Evolutionary conservation across 805 yeast species (phyloP).

Genomic region (Suhomyces tanzawaensis): DNA sequence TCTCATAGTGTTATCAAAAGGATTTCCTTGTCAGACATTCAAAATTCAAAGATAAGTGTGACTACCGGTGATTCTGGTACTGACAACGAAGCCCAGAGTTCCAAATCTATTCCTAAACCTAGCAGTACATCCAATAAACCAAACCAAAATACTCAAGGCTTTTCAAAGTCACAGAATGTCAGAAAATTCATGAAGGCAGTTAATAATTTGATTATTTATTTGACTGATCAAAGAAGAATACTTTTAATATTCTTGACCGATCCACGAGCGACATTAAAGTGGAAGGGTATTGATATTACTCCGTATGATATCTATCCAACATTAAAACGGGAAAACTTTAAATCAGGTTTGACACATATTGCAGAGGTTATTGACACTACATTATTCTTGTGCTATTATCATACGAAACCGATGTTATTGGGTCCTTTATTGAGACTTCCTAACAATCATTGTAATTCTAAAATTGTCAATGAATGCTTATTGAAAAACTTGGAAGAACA

Average conservation of each 20-base stretch:
- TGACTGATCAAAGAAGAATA: constrained; percentile 54
- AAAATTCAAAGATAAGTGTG: constrained; percentile 6
- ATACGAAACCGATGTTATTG: constrained; percentile 67
- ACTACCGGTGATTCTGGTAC: constrained; percentile 16
- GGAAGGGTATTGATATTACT: constrained; percentile 47
- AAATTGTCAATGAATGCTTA: constrained; percentile 56
- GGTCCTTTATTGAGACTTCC: constrained; percentile 79
- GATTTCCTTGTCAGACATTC: constrained; percentile 20
- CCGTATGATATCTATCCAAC: constrained; percentile 42
- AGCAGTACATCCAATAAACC: constrained; percentile 6
- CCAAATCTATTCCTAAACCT: constrained; percentile 3
- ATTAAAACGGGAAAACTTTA: constrained; percentile 18
- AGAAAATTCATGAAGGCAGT: constrained; percentile 34
- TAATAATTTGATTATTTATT: constrained; percentile 42
- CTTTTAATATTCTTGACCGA: constrained; percentile 38
- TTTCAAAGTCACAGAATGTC: constrained; percentile 20
- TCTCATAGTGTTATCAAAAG: constrained; percentile 18
- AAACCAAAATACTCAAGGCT: constrained; percentile 1
- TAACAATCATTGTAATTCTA: constrained; percentile 68
- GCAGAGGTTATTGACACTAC: constrained; percentile 69
- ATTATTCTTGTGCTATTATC: constrained; percentile 68
- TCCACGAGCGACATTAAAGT: constrained; percentile 20
- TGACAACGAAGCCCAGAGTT: constrained; percentile 10
- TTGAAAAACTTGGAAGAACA: constrained; percentile 19
- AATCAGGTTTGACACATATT: constrained; percentile 23